These are phyloP conservation scores for Auricularia sp. DNA, from an alignment of 768 basidiomycete species.

Conservation along the genomic window DNA sequence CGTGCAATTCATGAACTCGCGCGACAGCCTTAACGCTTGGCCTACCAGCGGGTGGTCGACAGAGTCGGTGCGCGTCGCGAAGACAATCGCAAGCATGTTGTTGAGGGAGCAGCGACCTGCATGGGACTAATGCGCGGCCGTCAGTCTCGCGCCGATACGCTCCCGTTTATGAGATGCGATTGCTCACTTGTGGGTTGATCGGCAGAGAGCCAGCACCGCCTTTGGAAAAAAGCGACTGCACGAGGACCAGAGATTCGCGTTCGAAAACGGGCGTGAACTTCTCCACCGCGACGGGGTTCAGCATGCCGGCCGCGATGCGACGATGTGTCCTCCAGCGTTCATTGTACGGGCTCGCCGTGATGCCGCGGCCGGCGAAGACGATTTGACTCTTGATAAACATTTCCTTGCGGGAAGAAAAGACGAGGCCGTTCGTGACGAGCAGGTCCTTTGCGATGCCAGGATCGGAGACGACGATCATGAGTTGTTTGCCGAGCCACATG, in stretches of 20 bases:
- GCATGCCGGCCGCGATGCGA: conserved; percentile 25
- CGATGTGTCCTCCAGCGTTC: conserved; percentile 37
- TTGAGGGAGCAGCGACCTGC: conserved; percentile 10
- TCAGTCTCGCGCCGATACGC: not conserved
- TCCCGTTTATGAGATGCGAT: no score
- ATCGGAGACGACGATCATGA: conserved; percentile 37
- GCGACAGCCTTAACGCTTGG: conserved; percentile 26
- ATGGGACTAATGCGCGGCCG: not conserved
- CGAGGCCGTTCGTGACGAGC: conserved; percentile 33
- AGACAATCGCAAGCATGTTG: conserved; percentile 36
- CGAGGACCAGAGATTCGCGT: conserved; percentile 29
- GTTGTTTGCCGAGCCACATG: conserved; percentile 37
- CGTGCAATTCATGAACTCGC: conserved; percentile 35
- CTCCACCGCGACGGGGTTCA: conserved; percentile 26
- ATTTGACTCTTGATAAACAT: conserved; percentile 36
- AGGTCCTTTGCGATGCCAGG: conserved; percentile 34
- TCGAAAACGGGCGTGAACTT: conserved; percentile 28
- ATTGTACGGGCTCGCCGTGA: conserved; percentile 35
- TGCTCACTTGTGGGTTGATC: conserved; percentile 22
- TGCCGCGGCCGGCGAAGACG: conserved; percentile 33
- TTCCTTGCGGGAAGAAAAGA: conserved; percentile 37
- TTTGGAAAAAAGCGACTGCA: conserved; percentile 27
- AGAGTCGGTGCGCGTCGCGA: conserved; percentile 32
- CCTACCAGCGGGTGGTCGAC: conserved; percentile 29
- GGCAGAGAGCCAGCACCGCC: conserved; percentile 22